phyloP scores from a whole-genome alignment of 2,329 filamentous ascomycete genomes.

The Neonectria hederae region DNA sequence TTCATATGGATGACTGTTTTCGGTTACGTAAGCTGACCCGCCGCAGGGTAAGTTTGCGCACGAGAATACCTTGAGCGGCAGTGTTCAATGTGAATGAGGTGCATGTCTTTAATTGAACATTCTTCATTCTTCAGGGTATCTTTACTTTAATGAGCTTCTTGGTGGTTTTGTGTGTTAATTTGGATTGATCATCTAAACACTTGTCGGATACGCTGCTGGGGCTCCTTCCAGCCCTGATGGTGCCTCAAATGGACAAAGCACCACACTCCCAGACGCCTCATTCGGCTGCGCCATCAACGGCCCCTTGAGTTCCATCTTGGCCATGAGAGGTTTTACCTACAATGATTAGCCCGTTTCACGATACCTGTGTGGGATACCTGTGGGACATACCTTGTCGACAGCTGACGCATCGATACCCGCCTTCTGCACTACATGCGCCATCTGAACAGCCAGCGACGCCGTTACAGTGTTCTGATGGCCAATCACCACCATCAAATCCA shows the following conservation, averaged over 20 bases:
- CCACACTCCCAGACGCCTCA: constrained; percentile 25
- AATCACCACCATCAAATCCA: constrained; percentile 72
- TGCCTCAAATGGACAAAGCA: constrained; percentile 38
- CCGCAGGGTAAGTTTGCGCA: constrained; percentile 28
- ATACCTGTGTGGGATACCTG: neutral
- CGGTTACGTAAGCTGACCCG: constrained; percentile 22
- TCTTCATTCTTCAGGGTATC: too few species aligned
- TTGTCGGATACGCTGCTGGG: constrained; percentile 24
- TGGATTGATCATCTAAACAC: neutral
- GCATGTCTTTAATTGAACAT: too few species aligned
- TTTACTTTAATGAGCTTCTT: too few species aligned
- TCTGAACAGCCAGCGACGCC: constrained; percentile 74
- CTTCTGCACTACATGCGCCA: constrained; percentile 71
- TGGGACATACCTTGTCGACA: constrained; percentile 36
- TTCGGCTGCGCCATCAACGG: constrained; percentile 33
- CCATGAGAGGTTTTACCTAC: constrained; percentile 32
- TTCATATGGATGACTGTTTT: constrained; percentile 22
- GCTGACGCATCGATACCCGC: constrained; percentile 38
- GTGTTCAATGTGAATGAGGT: too few species aligned
- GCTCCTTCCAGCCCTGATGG: constrained; percentile 20
- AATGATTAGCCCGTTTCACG: neutral
- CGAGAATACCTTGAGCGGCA: too few species aligned
- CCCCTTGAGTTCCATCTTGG: constrained; percentile 21
- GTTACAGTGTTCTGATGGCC: constrained; percentile 73
- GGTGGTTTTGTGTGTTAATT: too few species aligned